These are phyloP conservation scores for Smallanthus sonchifolius DNA, from an alignment of 129 eudicot genomes.

Conservation along the genomic window DNA sequence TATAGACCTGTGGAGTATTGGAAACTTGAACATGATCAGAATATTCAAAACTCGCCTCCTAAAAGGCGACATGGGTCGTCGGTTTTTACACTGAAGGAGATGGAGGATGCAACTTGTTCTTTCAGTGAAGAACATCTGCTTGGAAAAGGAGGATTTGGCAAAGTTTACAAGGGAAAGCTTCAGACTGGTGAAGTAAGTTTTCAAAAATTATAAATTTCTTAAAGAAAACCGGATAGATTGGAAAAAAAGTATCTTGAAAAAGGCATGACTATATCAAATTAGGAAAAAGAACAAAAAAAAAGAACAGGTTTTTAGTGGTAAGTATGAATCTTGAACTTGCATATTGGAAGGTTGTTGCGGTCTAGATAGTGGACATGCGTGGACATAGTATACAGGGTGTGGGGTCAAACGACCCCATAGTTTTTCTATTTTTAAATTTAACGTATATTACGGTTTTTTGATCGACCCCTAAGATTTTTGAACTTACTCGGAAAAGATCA, in stretches of 20 bases:
- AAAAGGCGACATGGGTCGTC: constrained; percentile 68
- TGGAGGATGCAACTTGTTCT: constrained; percentile 90
- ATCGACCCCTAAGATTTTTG: no score
- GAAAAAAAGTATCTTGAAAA: not conserved
- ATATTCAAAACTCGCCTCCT: constrained; percentile 51
- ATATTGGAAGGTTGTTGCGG: constrained; percentile 66
- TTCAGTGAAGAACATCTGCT: constrained; percentile 75
- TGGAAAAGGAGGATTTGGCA: constrained; percentile 96
- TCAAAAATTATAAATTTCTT: constrained; percentile 5
- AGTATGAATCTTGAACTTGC: constrained; percentile 17
- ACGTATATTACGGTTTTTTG: no score
- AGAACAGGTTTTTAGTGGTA: not conserved
- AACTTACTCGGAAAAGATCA: no score
- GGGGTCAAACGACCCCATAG: no score
- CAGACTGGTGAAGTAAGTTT: constrained; percentile 78
- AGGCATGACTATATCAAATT: constrained; percentile 2
- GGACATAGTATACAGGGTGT: no score
- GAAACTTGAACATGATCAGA: constrained; percentile 62
- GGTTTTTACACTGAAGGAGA: constrained; percentile 80
- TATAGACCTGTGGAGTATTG: constrained; percentile 76
- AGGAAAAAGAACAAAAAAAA: not conserved
- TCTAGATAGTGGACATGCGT: constrained; percentile 57
- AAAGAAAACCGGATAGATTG: not conserved
- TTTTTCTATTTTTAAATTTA: no score
- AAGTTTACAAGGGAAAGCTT: constrained; percentile 83